Base-by-base conservation (phyloP, 768 basidiomycete species). In the Pisolithus microcarpus region DNA sequence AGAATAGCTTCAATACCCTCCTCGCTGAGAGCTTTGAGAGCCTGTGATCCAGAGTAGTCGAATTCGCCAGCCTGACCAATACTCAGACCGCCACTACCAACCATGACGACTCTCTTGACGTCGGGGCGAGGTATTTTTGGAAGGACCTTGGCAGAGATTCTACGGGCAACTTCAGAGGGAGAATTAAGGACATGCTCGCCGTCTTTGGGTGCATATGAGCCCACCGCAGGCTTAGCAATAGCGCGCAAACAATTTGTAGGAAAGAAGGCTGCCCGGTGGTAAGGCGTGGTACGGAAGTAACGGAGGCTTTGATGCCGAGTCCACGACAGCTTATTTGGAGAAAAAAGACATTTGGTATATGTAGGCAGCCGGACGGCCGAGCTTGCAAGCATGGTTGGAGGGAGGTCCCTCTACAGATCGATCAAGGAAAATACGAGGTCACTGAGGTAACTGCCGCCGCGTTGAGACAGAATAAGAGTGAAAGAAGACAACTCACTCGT, bases 41-140 rank as follows among this genome's bases (percentile, higher is more conserved):
- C 96, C 70, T 99, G 96, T 6, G 95, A 97, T 43, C 96, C 96
- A 18, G 95, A 97, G 67, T 99, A 99, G 68, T 99, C 96, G 69
- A 99, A 99, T 72, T 99, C 96, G 68, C 96, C 96, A 5, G 96
- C 96, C 69, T 99, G 96, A 26, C 96, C 96, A 51, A 99, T 99
- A 61, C 84, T 87, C 43, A 99, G 82, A 49, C 96, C 96, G 58
- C 96, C 96, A 58, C 85, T 88, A 52, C 96, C 96, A 21, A 99
- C 92, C 54, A 98, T 91, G 58, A 97, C 80, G 47, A 98, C 96
- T 63, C 92, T 93, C 68, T 87, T 82, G 47, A 98, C 93, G 58
- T 96, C 82, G 11, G 94, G 90, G 36, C 91, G 84, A 39, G 88
- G 85, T 31, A 97, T 76, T 63, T 90, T 88, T 31, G 96, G 94